Conservation (phyloP, 208 protist species). For the Acanthamoeba royreba region DNA sequence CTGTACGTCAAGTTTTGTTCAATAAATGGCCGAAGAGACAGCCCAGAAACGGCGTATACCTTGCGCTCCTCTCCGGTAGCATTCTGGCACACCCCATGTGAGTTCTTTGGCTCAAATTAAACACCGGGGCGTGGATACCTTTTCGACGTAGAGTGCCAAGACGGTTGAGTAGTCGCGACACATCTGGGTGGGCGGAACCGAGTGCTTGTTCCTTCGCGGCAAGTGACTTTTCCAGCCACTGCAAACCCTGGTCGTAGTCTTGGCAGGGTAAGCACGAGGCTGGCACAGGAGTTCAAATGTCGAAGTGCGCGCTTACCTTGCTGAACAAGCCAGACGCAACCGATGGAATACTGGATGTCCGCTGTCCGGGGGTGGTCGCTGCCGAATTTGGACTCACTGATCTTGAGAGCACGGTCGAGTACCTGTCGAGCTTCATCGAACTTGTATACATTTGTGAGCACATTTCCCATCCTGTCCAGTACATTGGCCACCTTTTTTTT, state of each 20-base stretch:
- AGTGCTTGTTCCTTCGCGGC: slow-evolving; percentile 34
- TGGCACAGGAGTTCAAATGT: no score
- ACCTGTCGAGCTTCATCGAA: background rate
- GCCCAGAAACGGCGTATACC: no score
- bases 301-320: background rate
- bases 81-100: no score
- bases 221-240: background rate
- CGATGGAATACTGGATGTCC: slow-evolving; percentile 35
- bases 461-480: background rate
- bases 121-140: background rate
- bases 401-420: slow-evolving; percentile 14
- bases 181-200: slow-evolving; percentile 27
- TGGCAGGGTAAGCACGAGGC: no score
- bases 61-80: background rate
- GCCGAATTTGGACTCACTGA: slow-evolving; percentile 44
- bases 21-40: no score
- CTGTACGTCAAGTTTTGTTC: no score
- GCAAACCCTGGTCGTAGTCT: slow-evolving; percentile 40
- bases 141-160: slow-evolving; percentile 67
- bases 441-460: background rate
- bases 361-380: slow-evolving; percentile 39
- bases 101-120: no score
- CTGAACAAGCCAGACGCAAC: slow-evolving; percentile 38
- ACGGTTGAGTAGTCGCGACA: slow-evolving; percentile 60
- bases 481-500: background rate